Evolutionary conservation across 768 basidiomycete genomes (phyloP), one percentile per base, ranked within the genome.

Genomic region (Pleurotus ostreatus): DNA sequence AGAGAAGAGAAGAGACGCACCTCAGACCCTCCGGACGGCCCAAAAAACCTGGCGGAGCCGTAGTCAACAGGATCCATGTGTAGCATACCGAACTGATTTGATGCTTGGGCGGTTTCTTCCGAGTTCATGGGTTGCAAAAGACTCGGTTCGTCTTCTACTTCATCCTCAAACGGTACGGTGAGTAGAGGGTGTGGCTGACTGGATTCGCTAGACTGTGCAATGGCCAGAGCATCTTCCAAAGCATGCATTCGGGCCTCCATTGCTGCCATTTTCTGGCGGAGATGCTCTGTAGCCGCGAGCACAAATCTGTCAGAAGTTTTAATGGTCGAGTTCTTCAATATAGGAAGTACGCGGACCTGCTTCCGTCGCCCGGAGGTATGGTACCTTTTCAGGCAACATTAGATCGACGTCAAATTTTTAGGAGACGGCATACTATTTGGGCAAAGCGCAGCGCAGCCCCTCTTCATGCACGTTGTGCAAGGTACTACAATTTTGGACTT

Each of bases 311-410:
- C 23, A 39, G 30, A 39, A 48, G 3, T 25, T 15, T 16, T 25
- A 52, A 25, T 51, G 23, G 44, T 52, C 22, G 22, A 30, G 37
- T 55, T 18, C 40, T 49, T 39, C 45, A 57, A 23, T 8, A 9
- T 34, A 34, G 22, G 26, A 15, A 44, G 18, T 43, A 15, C 25
- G 15, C 60, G 48, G 62, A 77, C 74, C 80, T 76, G 60, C 78
- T 79, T 15, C 80, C 81, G 60, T 81, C 78, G 22, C 81, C 81
- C 8, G 79, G 79, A 7, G 81, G 79, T 45, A 82, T 76, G 12
- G 76, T 78, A 18, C 75, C 80, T 82, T 48, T n/a, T 46, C 39
- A 37, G n/a, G 13, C 49, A 37, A 9, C 34, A 52, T 49, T 57
- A 40, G 38, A 45, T 30, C 15, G 18, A 15, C 23, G 22, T 40